phyloP scores from a whole-genome alignment of 352 stramenopile genomes.

The Globisporangium cederbergense region DNA sequence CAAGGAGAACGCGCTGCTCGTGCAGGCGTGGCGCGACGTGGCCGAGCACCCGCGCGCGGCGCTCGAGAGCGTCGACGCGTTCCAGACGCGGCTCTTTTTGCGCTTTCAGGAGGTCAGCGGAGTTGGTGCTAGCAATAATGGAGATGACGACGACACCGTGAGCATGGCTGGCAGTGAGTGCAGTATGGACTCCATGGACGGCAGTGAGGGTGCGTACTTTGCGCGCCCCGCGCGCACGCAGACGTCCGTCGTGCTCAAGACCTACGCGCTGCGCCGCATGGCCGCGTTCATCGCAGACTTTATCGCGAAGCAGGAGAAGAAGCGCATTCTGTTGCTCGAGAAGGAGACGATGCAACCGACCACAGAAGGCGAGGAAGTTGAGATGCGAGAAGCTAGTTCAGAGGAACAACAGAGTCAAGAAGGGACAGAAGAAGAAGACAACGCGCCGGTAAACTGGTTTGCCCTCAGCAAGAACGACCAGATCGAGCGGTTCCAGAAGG shows the following conservation, averaged over 20 bases:
- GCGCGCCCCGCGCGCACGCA: conserved; percentile 6
- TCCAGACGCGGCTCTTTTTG: conserved; percentile 18
- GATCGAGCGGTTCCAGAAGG: conserved; percentile 17
- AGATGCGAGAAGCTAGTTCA: background rate
- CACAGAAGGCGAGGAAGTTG: background rate
- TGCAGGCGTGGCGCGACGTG: conserved; percentile 15
- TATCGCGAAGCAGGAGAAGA: background rate
- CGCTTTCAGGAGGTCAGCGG: conserved; percentile 13
- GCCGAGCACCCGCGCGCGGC: conserved; percentile 6
- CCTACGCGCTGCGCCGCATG: conserved; percentile 17
- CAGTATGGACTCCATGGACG: conserved; percentile 12
- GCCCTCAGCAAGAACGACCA: conserved; percentile 9
- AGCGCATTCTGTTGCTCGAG: no score
- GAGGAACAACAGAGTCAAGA: background rate
- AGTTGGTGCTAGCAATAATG: background rate
- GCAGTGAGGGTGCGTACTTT: background rate
- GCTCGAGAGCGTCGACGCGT: conserved; percentile 16
- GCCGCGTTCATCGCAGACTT: conserved; percentile 12
- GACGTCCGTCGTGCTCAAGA: conserved; percentile 14
- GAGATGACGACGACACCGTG: background rate
- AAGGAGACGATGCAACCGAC: conserved; percentile 1
- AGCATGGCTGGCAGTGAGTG: conserved; percentile 14
- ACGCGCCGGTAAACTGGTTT: conserved; percentile 13
- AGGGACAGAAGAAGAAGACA: conserved; percentile 1
- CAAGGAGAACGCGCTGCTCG: conserved; percentile 9